Percentiles rank a stretch among this genome's conserved stretches.
Conservation (phyloP, 2,329 filamentous ascomycete genomes). For the Amylocarpus encephaloides region DNA sequence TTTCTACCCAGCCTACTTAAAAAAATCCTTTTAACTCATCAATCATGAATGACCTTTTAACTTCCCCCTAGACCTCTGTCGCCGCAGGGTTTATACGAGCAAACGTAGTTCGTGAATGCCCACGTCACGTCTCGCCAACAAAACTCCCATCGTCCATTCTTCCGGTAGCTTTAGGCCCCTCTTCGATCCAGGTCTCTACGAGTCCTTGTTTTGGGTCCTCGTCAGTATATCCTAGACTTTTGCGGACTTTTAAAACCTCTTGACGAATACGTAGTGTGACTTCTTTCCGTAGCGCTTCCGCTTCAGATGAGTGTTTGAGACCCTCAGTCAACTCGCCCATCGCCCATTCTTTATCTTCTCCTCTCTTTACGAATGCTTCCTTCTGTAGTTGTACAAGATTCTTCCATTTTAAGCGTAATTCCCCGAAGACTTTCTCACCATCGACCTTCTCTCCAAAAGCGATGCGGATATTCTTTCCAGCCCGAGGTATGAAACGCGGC, state of each 20-base stretch:
- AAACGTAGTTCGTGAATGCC: no score
- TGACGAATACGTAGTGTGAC: slow-evolving; percentile 71
- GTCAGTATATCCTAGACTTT: slow-evolving; percentile 62
- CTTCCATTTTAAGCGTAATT: slow-evolving; percentile 69
- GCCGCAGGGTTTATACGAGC: no score
- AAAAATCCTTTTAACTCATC: no score
- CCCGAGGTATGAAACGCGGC: slow-evolving; percentile 73
- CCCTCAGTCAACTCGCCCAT: slow-evolving; percentile 58
- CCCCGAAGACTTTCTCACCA: slow-evolving; percentile 68
- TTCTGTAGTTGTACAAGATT: slow-evolving; percentile 52
- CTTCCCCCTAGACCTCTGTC: no score
- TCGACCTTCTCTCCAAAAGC: slow-evolving; percentile 77
- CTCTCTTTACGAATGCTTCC: slow-evolving; percentile 33
- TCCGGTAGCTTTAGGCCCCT: slow-evolving; percentile 47
- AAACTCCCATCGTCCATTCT: slow-evolving; percentile 55
- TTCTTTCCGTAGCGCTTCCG: slow-evolving; percentile 68
- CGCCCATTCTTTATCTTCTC: slow-evolving; percentile 30
- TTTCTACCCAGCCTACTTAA: no score
- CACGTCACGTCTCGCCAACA: slow-evolving; percentile 42
- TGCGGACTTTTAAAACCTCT: slow-evolving; percentile 73
- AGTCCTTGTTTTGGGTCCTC: slow-evolving; percentile 71
- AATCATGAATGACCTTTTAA: no score
- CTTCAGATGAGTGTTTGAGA: slow-evolving; percentile 66
- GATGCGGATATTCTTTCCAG: slow-evolving; percentile 63
- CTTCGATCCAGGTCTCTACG: slow-evolving; percentile 71